Evolutionary conservation across 2,329 filamentous ascomycete species (phyloP).

Genomic region (Fusarium equiseti): DNA sequence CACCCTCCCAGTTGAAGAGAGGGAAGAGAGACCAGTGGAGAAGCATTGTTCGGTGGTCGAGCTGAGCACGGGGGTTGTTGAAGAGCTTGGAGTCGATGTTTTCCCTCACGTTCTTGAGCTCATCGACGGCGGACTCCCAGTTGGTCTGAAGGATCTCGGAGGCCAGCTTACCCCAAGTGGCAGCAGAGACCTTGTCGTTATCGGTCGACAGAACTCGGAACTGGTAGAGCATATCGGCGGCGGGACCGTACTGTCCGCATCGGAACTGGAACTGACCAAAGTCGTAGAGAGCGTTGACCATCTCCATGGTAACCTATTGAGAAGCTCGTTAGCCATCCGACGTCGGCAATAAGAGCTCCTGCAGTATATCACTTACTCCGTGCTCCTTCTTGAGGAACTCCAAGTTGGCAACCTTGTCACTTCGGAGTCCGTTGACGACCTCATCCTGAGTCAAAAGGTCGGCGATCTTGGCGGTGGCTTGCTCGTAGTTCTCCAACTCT

Average conservation of each 20-base stretch:
- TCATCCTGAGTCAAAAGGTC: slow-evolving; percentile 88
- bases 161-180: slow-evolving; percentile 97
- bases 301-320: slow-evolving; percentile 83
- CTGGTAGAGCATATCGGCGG: slow-evolving; percentile 93
- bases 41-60: slow-evolving; percentile 96
- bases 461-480: slow-evolving; percentile 89
- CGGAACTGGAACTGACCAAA: slow-evolving; percentile 98
- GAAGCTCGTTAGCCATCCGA: slow-evolving; percentile 34
- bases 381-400: slow-evolving; percentile 97
- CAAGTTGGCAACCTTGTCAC: slow-evolving; percentile 99
- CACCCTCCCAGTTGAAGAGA: slow-evolving; percentile 96
- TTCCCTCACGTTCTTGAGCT: slow-evolving; percentile 90
- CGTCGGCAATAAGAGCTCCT: slow-evolving; percentile 8
- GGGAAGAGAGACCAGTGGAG: slow-evolving; percentile 99
- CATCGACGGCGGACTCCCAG: slow-evolving; percentile 94
- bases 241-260: slow-evolving; percentile 91
- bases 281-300: slow-evolving; percentile 96
- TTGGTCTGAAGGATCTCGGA: slow-evolving; percentile 94
- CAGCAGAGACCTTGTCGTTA: slow-evolving; percentile 95
- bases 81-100: slow-evolving; percentile 94
- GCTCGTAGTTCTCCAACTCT: slow-evolving; percentile 84
- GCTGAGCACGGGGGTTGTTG: slow-evolving; percentile 94
- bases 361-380: slow-evolving; percentile 69
- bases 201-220: slow-evolving; percentile 98
- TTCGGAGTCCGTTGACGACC: slow-evolving; percentile 89